Base-by-base conservation (phyloP, 2,329 filamentous ascomycete genomes). In the Ampelomyces quisqualis region DNA sequence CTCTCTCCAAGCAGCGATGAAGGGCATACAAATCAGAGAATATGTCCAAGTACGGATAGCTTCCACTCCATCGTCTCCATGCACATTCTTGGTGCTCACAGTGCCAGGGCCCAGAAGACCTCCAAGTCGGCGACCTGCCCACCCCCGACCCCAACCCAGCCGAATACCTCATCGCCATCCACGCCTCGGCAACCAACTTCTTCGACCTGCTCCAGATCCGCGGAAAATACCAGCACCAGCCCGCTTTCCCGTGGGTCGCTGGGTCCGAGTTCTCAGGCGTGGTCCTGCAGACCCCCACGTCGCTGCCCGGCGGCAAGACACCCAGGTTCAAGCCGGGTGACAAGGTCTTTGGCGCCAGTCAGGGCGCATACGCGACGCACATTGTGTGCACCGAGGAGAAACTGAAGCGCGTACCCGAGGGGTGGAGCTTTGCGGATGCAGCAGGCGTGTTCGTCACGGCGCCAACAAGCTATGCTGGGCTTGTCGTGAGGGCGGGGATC, bases 121-220 rank as follows among this genome's bases (percentile, higher is more conserved):
- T 97, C 67, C 78, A 75, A 47, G 85, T 95, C 52, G 78, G 81
- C 13, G 77, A 81, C 15, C 78, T 95, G 10, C 82, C 89, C 13
- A 87, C 90, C 38, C 90, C 89, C 1, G 72, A 73, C 1, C 88
- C 90, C 1, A 75, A 77, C 7, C 70, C 81, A 21, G 74, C 86
- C 62, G 82, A 95, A 72, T 97, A 96, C 67, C 77, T 94, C 50
- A 86, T 97, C 65, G 80, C 84, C 62, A 86, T 97, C 59, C 87
- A 89, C 70, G 88, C 91, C 32, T 80, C 86, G 0, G 91, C 89
- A 14, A 88, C 88, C 60, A 97, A 97, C 73, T 97, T 97, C 79
- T 97, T 96, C 75, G 91, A 97, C 68, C 86, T 95, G 43, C 81
- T 97, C 39, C 91, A 97, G 65, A 89, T 96, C 62, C 85, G 89